Conservation (phyloP, 2,329 filamentous ascomycete genomes). For the Parafenestella ontariensis region DNA sequence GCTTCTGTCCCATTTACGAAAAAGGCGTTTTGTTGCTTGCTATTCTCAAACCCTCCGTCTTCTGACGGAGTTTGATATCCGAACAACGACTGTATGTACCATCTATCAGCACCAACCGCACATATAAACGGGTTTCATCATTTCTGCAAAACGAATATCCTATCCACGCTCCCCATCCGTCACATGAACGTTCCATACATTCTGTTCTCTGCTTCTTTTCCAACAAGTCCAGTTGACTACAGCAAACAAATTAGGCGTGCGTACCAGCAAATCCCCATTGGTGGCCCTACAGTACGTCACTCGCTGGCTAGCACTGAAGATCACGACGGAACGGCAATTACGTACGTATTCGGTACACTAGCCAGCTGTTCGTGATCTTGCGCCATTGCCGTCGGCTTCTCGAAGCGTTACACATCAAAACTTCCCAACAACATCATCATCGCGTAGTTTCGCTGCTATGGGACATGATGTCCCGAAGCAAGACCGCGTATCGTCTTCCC, state of each 20-base stretch:
- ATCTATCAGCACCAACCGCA: neutral
- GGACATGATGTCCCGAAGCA: constrained; percentile 5
- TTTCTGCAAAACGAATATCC: neutral
- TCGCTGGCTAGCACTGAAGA: neutral
- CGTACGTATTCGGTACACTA: neutral
- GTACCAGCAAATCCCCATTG: neutral
- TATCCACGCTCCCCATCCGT: neutral
- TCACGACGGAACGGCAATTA: neutral
- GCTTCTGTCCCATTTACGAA: neutral
- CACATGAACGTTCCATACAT: neutral
- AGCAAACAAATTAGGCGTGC: neutral
- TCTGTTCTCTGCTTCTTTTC: neutral
- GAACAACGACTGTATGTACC: neutral
- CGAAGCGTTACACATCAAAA: constrained; percentile 2
- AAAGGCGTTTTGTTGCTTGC: neutral
- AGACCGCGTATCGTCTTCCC: neutral
- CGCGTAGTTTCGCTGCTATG: neutral
- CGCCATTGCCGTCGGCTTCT: neutral
- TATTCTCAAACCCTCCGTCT: neutral
- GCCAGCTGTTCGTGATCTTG: neutral
- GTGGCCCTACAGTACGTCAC: neutral
- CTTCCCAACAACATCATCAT: neutral
- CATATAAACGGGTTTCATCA: neutral
- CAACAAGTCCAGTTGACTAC: neutral
- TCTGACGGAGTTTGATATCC: neutral